Conservation (phyloP, 2,329 filamentous ascomycete species). For the Septoria linicola region DNA sequence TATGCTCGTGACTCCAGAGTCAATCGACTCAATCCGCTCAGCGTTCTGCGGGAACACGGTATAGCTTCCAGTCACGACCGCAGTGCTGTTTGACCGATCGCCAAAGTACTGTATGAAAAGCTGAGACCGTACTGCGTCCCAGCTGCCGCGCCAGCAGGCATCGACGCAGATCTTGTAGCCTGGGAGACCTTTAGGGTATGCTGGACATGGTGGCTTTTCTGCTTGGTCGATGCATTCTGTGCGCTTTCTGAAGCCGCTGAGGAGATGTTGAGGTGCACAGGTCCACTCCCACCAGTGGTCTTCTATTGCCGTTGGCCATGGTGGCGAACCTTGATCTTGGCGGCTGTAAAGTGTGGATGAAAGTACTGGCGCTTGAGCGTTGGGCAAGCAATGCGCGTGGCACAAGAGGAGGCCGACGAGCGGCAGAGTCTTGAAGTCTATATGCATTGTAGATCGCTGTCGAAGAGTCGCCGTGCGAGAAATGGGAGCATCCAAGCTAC, state of each 20-base stretch:
- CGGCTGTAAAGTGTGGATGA: too few species aligned
- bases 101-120: neutral
- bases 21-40: neutral
- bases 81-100: neutral
- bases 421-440: too few species aligned
- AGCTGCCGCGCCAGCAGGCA: neutral
- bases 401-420: too few species aligned
- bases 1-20: too few species aligned
- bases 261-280: neutral
- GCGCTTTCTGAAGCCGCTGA: neutral
- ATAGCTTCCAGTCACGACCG: neutral
- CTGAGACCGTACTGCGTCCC: neutral
- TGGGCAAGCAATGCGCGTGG: too few species aligned
- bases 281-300: neutral
- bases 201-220: neutral
- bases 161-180: neutral
- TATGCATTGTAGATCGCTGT: too few species aligned
- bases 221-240: neutral
- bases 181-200: neutral
- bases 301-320: neutral
- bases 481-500: too few species aligned
- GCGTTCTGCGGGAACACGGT: neutral
- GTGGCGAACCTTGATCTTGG: too few species aligned
- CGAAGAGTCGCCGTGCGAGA: too few species aligned
- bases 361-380: too few species aligned